Percentiles rank a stretch among this genome's conserved stretches.
Evolutionary conservation across 1,284 basidiomycete genomes (phyloP).

Genomic region (Tilletia indica): DNA sequence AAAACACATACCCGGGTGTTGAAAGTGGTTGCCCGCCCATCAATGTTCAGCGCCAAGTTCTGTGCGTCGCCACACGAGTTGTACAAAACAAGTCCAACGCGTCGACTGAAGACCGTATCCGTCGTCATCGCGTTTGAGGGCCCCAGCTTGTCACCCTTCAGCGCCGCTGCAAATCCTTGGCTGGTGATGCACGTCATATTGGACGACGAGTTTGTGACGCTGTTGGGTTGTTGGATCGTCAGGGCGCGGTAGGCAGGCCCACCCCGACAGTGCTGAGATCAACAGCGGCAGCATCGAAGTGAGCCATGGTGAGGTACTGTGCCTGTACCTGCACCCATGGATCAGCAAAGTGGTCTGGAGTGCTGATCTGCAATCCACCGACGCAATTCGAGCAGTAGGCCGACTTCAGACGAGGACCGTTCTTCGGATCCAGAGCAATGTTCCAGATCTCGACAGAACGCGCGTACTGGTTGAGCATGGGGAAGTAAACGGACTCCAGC

Average conservation of each 20-base stretch:
- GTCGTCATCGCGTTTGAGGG: slow-evolving; percentile 21
- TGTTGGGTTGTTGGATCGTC: slow-evolving; percentile 20
- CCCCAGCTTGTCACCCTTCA: slow-evolving; percentile 18
- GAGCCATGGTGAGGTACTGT: slow-evolving; percentile 33
- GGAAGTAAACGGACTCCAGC: slow-evolving; percentile 36
- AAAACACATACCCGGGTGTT: background rate
- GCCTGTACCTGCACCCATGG: slow-evolving; percentile 31
- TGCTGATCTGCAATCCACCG: slow-evolving; percentile 30
- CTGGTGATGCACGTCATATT: slow-evolving; percentile 32
- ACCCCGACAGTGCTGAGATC: slow-evolving; percentile 36
- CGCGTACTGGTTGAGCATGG: slow-evolving; percentile 26
- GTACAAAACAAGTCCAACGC: slow-evolving; percentile 31
- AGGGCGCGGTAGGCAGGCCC: slow-evolving; percentile 28
- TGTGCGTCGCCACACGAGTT: slow-evolving; percentile 32
- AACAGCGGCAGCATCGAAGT: slow-evolving; percentile 32
- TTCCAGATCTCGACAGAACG: slow-evolving; percentile 39
- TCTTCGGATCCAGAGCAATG: slow-evolving; percentile 32
- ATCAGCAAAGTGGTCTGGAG: slow-evolving; percentile 12
- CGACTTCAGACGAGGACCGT: slow-evolving; percentile 31
- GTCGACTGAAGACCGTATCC: slow-evolving; percentile 18
- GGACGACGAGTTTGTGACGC: slow-evolving; percentile 8
- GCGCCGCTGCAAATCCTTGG: slow-evolving; percentile 33
- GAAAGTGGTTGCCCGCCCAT: slow-evolving; percentile 27
- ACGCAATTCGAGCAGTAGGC: slow-evolving; percentile 36
- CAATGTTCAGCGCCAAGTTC: slow-evolving; percentile 26